These are phyloP conservation scores for Penicillium coprophilum DNA, from an alignment of 495 filamentous ascomycete genomes.

Conservation along the genomic window DNA sequence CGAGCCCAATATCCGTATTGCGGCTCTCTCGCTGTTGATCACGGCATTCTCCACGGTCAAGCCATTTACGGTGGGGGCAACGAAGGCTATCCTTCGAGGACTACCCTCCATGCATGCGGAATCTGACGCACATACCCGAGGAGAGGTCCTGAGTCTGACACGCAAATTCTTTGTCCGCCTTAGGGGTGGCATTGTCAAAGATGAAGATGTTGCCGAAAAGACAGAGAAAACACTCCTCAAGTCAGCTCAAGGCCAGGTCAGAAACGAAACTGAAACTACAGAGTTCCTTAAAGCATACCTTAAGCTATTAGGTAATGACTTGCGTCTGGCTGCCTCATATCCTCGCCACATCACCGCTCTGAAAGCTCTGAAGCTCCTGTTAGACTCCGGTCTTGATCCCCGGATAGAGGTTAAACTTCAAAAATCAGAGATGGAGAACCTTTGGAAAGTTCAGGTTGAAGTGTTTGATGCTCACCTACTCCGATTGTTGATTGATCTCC, in stretches of 20 bases:
- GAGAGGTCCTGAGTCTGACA: conserved; percentile 67
- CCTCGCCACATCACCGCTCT: conserved; percentile 81
- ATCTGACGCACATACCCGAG: conserved; percentile 77
- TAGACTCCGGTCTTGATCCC: conserved; percentile 55
- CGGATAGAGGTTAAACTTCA: conserved; percentile 29
- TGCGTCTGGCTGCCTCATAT: conserved; percentile 76
- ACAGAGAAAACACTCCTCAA: conserved; percentile 13
- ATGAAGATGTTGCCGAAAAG: conserved; percentile 18
- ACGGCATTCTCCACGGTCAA: conserved; percentile 67
- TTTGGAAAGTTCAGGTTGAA: conserved; percentile 54
- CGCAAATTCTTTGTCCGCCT: conserved; percentile 68
- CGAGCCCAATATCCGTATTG: conserved; percentile 62
- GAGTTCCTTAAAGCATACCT: conserved; percentile 69
- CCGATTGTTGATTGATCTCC: conserved; percentile 65
- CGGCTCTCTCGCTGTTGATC: conserved; percentile 72
- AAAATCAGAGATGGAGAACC: conserved; percentile 26
- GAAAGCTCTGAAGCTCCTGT: conserved; percentile 59
- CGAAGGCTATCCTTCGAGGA: conserved; percentile 58
- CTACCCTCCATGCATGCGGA: conserved; percentile 73
- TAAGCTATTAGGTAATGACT: conserved; percentile 65
- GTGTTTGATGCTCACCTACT: conserved; percentile 54
- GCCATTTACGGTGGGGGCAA: conserved; percentile 59
- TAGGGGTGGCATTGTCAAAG: conserved; percentile 37
- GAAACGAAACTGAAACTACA: conserved; percentile 46
- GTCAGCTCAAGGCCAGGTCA: conserved; percentile 15